Percentiles rank a stretch among this genome's conserved stretches.
Evolutionary conservation across 495 filamentous ascomycete species (phyloP).

Genomic region (Opeltia flavorubescens): DNA sequence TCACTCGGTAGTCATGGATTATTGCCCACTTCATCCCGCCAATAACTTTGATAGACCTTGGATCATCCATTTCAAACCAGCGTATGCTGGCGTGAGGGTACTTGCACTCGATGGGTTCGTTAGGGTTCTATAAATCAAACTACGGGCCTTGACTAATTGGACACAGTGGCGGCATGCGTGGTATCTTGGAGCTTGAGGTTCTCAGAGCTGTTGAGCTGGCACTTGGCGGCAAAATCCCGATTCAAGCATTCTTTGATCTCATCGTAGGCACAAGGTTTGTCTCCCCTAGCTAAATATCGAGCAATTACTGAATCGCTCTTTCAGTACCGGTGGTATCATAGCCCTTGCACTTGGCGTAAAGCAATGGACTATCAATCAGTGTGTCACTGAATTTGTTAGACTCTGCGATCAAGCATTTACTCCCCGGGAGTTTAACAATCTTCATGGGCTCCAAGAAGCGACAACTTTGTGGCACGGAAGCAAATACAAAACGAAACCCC

Average conservation of each 20-base stretch:
- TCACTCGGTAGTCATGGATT: background rate
- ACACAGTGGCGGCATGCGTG: constrained; percentile 29
- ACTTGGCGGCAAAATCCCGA: constrained; percentile 15
- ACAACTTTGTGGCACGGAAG: constrained; percentile 23
- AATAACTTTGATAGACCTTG: constrained; percentile 8
- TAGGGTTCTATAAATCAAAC: constrained; percentile 2
- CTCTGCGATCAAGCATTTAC: constrained; percentile 29
- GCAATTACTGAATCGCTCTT: background rate
- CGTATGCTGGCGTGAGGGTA: constrained; percentile 22
- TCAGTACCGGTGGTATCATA: constrained; percentile 42
- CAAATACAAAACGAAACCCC: constrained; percentile 27
- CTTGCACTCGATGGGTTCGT: constrained; percentile 29
- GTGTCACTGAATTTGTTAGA: constrained; percentile 28
- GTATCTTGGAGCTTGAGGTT: constrained; percentile 29
- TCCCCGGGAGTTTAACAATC: constrained; percentile 19
- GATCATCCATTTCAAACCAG: constrained; percentile 19
- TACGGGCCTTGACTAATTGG: constrained; percentile 1
- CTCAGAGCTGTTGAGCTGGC: constrained; percentile 21
- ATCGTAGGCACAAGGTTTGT: constrained; percentile 31
- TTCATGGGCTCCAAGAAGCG: constrained; percentile 17
- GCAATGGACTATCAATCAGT: constrained; percentile 29
- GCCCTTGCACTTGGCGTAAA: constrained; percentile 38
- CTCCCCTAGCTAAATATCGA: background rate
- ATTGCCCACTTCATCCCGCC: constrained; percentile 2
- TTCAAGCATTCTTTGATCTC: constrained; percentile 31